A percentile compares a stretch with the other conserved stretches of the same genome.
These are phyloP conservation scores for Eucalyptus viminalis DNA, from an alignment of 345 rosid genomes.

Conservation along the genomic window DNA sequence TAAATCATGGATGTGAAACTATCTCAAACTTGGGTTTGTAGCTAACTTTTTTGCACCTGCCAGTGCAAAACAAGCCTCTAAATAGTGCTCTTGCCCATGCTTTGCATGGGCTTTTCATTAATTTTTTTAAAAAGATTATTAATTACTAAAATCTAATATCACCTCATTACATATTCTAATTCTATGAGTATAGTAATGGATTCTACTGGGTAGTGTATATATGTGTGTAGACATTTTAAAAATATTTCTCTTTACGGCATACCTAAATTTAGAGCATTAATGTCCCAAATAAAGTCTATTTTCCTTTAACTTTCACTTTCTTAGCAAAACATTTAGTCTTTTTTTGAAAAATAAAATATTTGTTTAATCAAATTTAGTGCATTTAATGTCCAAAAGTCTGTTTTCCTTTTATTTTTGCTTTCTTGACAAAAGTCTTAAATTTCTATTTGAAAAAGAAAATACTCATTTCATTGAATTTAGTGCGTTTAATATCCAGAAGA, in stretches of 20 bases:
- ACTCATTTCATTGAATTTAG: background rate
- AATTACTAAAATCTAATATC: background rate
- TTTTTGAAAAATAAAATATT: background rate
- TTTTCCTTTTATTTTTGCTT: background rate
- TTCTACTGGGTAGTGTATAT: background rate
- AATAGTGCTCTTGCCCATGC: background rate
- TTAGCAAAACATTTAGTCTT: background rate
- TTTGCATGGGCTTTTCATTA: background rate
- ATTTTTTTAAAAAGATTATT: fast-evolving
- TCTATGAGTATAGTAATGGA: background rate
- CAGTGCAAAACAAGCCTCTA: background rate
- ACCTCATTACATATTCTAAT: background rate
- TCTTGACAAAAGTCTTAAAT: background rate
- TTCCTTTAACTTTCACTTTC: background rate
- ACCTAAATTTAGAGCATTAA: background rate
- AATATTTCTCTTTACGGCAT: background rate
- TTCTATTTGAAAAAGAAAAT: background rate
- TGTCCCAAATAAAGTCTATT: background rate
- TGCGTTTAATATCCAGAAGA: background rate
- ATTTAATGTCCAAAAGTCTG: background rate
- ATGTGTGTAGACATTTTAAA: background rate
- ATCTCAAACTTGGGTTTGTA: background rate
- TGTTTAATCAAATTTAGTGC: background rate
- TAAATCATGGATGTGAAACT: background rate
- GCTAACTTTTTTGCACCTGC: background rate